A percentile compares a stretch with the other conserved stretches of the same genome.
phyloP scores from a whole-genome alignment of 2,329 filamentous ascomycete genomes.

The Trichoderma harzianum region DNA sequence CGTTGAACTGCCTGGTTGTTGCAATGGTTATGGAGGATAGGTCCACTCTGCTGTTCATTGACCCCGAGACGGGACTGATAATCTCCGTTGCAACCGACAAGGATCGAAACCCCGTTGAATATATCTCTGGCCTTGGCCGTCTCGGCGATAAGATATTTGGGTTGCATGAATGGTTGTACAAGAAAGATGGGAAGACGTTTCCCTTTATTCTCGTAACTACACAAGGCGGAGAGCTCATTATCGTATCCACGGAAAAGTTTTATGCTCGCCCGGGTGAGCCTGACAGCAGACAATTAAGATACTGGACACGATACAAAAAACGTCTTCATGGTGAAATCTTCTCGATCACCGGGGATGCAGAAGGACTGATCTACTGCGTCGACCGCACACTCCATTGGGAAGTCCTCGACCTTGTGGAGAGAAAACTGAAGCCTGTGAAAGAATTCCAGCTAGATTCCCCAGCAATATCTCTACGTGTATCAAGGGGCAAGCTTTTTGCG shows the following conservation, averaged over 20 bases:
- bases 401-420: conserved; percentile 48
- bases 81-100: conserved; percentile 47
- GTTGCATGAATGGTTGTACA: conserved; percentile 62
- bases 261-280: conserved; percentile 21
- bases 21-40: conserved; percentile 42
- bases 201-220: conserved; percentile 62
- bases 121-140: conserved; percentile 55
- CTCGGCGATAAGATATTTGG: conserved; percentile 57
- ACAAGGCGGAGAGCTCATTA: conserved; percentile 50
- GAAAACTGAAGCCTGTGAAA: conserved; percentile 48
- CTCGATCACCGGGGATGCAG: conserved; percentile 52
- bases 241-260: conserved; percentile 47
- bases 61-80: conserved; percentile 51
- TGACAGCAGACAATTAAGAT: conserved; percentile 38
- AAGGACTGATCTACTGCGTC: conserved; percentile 55
- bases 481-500: conserved; percentile 47
- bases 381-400: conserved; percentile 55
- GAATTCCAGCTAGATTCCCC: conserved; percentile 51
- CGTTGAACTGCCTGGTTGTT: conserved; percentile 53
- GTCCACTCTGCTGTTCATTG: conserved; percentile 54
- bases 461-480: conserved; percentile 47
- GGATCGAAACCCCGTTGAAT: conserved; percentile 40
- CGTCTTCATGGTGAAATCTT: conserved; percentile 48
- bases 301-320: conserved; percentile 52
- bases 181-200: conserved; percentile 55